Evolutionary conservation across 306 rosid genomes (phyloP).

Genomic region (Benincasa hispida): DNA sequence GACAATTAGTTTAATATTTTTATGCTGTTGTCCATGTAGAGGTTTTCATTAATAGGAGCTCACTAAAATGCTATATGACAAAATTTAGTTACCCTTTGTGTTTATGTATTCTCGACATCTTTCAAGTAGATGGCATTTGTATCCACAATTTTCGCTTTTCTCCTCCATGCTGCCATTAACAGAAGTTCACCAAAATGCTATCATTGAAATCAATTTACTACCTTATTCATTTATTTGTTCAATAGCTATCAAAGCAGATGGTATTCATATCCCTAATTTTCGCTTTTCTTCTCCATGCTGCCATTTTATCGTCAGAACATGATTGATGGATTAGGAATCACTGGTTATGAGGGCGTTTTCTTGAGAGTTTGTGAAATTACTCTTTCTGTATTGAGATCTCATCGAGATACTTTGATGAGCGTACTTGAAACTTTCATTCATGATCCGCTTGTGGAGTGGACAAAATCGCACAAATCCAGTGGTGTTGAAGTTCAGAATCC

Average conservation of each 20-base stretch:
- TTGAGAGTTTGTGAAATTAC: slow-evolving; percentile 91
- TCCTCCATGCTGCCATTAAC: neutral
- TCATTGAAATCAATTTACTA: neutral
- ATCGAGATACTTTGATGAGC: slow-evolving; percentile 88
- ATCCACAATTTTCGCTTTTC: no score
- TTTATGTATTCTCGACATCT: no score
- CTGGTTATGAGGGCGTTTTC: slow-evolving; percentile 87
- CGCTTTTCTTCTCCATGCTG: slow-evolving; percentile 18
- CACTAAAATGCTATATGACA: neutral
- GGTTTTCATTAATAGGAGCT: neutral
- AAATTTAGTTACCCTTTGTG: neutral
- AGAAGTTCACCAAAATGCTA: neutral
- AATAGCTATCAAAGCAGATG: neutral
- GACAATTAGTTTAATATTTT: neutral
- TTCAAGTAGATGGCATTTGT: no score
- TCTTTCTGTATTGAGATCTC: slow-evolving; percentile 81
- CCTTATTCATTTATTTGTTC: neutral
- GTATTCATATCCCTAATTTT: slow-evolving; percentile 6
- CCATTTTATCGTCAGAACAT: slow-evolving; percentile 53
- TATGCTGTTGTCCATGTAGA: neutral
- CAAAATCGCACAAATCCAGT: slow-evolving; percentile 84
- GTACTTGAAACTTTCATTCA: slow-evolving; percentile 95
- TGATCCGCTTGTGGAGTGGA: slow-evolving; percentile 99
- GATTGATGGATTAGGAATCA: slow-evolving; percentile 96
- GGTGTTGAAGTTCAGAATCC: slow-evolving; percentile 96